These are phyloP conservation scores for Trematosphaeria pertusa DNA, from an alignment of 2,329 filamentous ascomycete species.

Conservation along the genomic window DNA sequence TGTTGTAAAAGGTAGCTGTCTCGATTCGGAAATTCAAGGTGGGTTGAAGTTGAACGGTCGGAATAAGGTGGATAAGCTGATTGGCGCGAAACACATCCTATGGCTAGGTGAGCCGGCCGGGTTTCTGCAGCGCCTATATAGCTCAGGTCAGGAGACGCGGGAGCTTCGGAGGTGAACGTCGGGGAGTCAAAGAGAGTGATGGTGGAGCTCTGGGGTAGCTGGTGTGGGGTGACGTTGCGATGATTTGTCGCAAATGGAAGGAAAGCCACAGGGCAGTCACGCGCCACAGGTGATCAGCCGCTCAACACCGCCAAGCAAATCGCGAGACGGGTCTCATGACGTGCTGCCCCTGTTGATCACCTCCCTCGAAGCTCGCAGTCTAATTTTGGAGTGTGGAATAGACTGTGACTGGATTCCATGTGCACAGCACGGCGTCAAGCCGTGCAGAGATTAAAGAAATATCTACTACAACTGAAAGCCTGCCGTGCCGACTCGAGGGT, in stretches of 20 bases:
- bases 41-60: constrained; percentile 9
- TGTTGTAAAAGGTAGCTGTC: background rate
- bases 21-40: constrained; percentile 10
- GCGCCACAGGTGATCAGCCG: background rate
- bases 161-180: background rate
- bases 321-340: background rate
- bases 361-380: background rate
- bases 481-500: constrained; percentile 9
- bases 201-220: too few species aligned
- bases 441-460: constrained; percentile 7
- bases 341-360: background rate
- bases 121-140: too few species aligned
- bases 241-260: too few species aligned
- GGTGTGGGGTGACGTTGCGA: constrained; percentile 6
- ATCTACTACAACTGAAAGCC: constrained; percentile 1
- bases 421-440: constrained; percentile 13
- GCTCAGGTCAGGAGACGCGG: background rate
- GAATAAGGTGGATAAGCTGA: background rate
- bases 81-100: constrained; percentile 6
- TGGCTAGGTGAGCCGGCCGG: background rate
- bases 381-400: background rate
- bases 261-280: background rate
- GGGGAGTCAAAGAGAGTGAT: background rate
- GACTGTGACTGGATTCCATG: too few species aligned
- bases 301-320: background rate